Base-by-base conservation (phyloP, 306 rosid species). In the Fagus sylvatica region DNA sequence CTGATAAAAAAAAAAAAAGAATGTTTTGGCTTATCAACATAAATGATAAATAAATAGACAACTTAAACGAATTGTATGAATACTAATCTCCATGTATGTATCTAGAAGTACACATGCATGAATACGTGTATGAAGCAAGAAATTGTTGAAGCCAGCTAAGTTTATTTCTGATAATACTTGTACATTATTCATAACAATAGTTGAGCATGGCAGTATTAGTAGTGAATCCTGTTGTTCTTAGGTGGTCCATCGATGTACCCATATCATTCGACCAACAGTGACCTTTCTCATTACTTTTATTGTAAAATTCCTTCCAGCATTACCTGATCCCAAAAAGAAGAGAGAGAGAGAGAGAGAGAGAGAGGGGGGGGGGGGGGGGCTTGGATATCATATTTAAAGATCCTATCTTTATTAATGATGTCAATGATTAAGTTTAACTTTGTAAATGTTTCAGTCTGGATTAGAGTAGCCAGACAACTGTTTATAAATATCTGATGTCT, bases 1-100 rank as follows among this genome's bases (percentile, higher is more conserved):
- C 28, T 22, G 28, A 22, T 22, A 22, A 22, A 0, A 22, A 22
- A 22, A 22, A 22, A 22, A 22, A 22, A 46, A 8, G 16, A 22
- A 69, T 80, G 12, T 13, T 75, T 70, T 69, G n/a, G 51, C 61
- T 56, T 77, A 30, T 57, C 30, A 71, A 46, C 11, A 39, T 62
- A 43, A n/a, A 72, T 34, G 64, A 49, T 71, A 34, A 49, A n/a
- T 34, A 11, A 36, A 19, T 34, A 11, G 33, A 28, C 7, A 60
- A 60, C 40, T 8, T 51, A 28, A 30, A 32, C 1, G 1, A 55
- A 55, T 48, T 55, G 6, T 69, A 33, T 49, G 49, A 66, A 41
- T 54, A 71, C 2, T 48, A 70, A 36, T 6, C 22, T 12, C 17
- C 37, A 37, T 65, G 42, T 56, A n/a, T 69, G 46, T 37, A 43